Conservation (phyloP, 2,329 filamentous ascomycete species). For the Lachnellula occidentalis region DNA sequence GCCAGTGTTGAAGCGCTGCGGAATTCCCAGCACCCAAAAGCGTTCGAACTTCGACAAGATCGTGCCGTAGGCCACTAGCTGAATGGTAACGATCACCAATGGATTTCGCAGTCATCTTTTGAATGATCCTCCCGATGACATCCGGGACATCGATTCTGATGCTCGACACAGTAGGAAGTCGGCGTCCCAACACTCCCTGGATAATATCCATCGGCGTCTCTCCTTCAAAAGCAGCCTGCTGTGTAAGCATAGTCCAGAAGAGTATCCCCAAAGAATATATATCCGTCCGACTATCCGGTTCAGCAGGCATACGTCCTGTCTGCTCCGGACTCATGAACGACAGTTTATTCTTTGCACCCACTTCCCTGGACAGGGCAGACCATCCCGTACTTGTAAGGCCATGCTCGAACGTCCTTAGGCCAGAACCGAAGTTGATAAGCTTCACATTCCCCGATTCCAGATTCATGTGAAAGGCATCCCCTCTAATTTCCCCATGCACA, state of each 20-base stretch:
- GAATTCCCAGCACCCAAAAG: constrained; percentile 71
- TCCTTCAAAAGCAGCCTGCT: constrained; percentile 74
- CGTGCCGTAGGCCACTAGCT: constrained; percentile 76
- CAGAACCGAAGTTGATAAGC: constrained; percentile 80
- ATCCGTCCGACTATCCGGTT: constrained; percentile 87
- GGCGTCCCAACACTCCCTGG: constrained; percentile 76
- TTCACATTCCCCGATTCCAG: constrained; percentile 65
- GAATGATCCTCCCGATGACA: constrained; percentile 73
- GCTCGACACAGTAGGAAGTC: constrained; percentile 70
- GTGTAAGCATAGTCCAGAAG: constrained; percentile 81
- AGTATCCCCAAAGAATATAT: constrained; percentile 88
- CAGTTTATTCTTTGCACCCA: constrained; percentile 83
- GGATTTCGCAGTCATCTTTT: constrained; percentile 87
- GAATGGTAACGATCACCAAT: constrained; percentile 87
- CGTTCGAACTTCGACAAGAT: constrained; percentile 68
- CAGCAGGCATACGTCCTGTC: constrained; percentile 85
- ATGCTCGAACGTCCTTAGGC: constrained; percentile 83
- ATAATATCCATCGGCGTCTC: constrained; percentile 82
- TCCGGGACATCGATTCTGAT: constrained; percentile 81
- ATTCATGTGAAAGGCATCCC: constrained; percentile 87
- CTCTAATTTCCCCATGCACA: constrained; percentile 85
- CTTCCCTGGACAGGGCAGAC: constrained; percentile 74
- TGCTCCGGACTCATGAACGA: constrained; percentile 93
- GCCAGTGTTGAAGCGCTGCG: constrained; percentile 64
- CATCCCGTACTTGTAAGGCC: constrained; percentile 81